Conservation (phyloP, 106 monocot genomes). For the Triglochin maritima region DNA sequence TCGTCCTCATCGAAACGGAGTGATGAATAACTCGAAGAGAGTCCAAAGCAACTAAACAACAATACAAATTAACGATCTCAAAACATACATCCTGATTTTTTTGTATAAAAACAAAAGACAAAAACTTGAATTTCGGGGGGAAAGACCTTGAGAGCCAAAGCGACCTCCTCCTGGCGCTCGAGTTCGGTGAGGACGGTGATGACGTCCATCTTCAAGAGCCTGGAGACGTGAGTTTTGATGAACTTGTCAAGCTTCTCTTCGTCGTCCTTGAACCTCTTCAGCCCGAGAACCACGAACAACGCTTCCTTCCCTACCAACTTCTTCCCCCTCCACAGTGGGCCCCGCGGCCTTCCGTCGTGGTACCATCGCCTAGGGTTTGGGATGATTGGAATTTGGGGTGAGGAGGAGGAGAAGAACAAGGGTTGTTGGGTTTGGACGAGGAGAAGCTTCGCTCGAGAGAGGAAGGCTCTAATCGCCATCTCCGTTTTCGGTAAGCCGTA, state of each 20-base stretch:
- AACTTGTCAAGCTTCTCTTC: conserved; percentile 74
- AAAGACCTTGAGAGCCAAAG: conserved; percentile 65
- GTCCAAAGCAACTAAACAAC: background rate
- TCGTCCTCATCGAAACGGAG: too few species aligned
- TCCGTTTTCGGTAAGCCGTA: too few species aligned
- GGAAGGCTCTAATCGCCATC: too few species aligned
- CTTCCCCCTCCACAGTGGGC: conserved; percentile 94
- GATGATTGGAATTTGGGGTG: background rate
- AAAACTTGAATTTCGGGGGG: background rate
- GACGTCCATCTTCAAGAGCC: conserved; percentile 88
- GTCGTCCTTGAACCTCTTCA: conserved; percentile 86
- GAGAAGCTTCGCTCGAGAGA: too few species aligned
- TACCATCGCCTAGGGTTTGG: conserved; percentile 16
- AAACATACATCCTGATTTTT: background rate
- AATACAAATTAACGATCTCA: background rate
- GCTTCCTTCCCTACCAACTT: conserved; percentile 94
- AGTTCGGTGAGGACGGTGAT: conserved; percentile 74
- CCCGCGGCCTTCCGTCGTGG: conserved; percentile 85
- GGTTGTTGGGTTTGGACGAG: background rate
- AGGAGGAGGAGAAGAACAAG: background rate
- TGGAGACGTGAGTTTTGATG: conserved; percentile 53
- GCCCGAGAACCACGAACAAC: conserved; percentile 60
- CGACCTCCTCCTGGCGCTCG: conserved; percentile 76
- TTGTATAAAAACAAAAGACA: background rate
- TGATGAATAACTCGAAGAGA: too few species aligned